Base-by-base conservation (phyloP, 2,329 filamentous ascomycete genomes). In the Aspergillus sp. region DNA sequence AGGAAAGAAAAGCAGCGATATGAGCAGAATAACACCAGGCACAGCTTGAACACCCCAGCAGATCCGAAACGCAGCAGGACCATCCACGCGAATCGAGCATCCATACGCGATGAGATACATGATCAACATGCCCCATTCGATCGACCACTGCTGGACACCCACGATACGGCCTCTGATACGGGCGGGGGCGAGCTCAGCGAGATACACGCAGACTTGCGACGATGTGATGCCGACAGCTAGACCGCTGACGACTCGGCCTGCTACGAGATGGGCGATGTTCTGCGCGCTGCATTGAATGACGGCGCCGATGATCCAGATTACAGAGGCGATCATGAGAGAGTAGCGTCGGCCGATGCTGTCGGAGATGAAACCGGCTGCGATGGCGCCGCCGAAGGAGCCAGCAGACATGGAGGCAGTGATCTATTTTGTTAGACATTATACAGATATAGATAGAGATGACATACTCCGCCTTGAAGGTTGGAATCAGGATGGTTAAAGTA, bases 331-430 rank as follows among this genome's bases (percentile, higher is more conserved):
- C 36, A 67, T 62, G 30, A 69, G 73, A 4, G 73, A 65, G 10
- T 59, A 65, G 41, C 75, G 60, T 42, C 67, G 66, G 29, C 67
- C 67, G 9, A 65, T 50, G 13, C 44, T 42, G 43, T 70, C 66
- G 2, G 65, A 66, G 26, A 68, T 39, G 5, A 53, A 60, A 12
- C 64, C 67, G n/a, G 65, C 64, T 26, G 48, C 53, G 10, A 68
- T 64, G 34, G 83, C 78, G 48, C 82, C 84, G 26, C 83, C 63
- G 69, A 81, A 86, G 0, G 83, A 87, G 30, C 85, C 85, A 42
- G 76, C 83, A 19, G 84, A 79, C 82, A 88, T 88, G 39, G 82
- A 71, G 19, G 85, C 83, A 0, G 80, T 83, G 57, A 88, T 86
- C 68, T 72, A 61, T 77, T 81, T 7, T 66, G 61, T 7, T 68